Conservation (phyloP, 257 asterid species). For the Solanum lycopersicoides region DNA sequence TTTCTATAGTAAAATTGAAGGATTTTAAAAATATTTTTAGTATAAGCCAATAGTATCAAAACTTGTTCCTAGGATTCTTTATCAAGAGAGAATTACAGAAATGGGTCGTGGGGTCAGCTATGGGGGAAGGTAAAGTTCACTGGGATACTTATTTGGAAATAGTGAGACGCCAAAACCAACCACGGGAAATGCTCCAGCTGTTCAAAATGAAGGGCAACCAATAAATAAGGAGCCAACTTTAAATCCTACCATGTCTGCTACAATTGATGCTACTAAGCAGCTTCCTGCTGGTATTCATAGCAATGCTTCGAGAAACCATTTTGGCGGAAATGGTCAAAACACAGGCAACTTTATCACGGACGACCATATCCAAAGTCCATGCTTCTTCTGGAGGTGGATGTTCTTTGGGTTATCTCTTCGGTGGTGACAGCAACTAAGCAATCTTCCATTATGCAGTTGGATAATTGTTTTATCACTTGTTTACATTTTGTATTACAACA, state of each 20-base stretch:
- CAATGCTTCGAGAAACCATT: conserved; percentile 31
- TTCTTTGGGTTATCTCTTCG: conserved; percentile 53
- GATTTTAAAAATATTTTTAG: too few relatives aligned
- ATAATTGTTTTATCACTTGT: neutral
- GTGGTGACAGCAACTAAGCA: conserved; percentile 27
- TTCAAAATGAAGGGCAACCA: conserved; percentile 19
- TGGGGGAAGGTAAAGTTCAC: conserved; percentile 61
- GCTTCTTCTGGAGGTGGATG: conserved; percentile 20
- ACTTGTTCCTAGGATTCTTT: neutral
- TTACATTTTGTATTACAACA: neutral
- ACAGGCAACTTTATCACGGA: conserved; percentile 48
- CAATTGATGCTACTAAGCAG: conserved; percentile 42
- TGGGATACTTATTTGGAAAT: conserved; percentile 51
- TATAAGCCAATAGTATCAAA: too few relatives aligned
- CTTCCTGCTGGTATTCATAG: conserved; percentile 55
- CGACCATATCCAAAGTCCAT: conserved; percentile 54
- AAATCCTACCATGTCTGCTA: conserved; percentile 32
- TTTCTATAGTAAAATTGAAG: too few relatives aligned
- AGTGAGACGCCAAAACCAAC: conserved; percentile 48
- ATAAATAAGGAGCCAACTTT: conserved; percentile 29
- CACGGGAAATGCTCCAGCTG: conserved; percentile 18
- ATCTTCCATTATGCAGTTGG: neutral
- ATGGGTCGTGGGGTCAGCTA: conserved; percentile 66
- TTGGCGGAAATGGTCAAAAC: conserved; percentile 43
- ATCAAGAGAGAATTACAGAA: neutral